Conservation (phyloP, 805 yeast genomes). For the Nakazawaea molendinolei region DNA sequence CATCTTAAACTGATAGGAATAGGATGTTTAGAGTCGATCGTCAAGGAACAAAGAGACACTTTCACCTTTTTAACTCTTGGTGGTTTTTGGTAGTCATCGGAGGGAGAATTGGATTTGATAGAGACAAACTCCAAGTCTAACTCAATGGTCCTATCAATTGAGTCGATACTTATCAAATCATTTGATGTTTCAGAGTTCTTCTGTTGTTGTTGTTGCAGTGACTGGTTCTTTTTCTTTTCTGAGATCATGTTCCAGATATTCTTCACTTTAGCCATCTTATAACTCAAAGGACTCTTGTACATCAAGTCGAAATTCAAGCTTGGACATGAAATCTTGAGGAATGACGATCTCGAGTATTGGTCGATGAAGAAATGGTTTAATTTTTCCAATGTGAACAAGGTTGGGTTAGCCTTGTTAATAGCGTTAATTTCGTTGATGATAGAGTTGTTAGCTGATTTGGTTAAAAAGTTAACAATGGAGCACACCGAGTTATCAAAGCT, state of each 20-base stretch:
- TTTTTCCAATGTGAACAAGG: slow-evolving; percentile 4
- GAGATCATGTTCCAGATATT: slow-evolving; percentile 9
- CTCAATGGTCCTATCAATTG: slow-evolving; percentile 1
- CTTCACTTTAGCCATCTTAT: slow-evolving; percentile 3
- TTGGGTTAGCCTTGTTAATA: slow-evolving; percentile 3
- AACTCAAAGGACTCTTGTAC: slow-evolving; percentile 8
- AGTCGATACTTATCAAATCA: not conserved
- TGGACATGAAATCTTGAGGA: slow-evolving; percentile 6
- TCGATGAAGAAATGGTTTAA: slow-evolving; percentile 8
- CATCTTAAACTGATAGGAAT: slow-evolving; percentile 7
- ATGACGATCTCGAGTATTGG: slow-evolving; percentile 8
- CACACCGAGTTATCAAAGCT: not conserved
- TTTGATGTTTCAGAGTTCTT: not conserved
- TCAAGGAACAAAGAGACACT: slow-evolving; percentile 5
- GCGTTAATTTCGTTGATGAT: slow-evolving; percentile 3
- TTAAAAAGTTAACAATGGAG: slow-evolving; percentile 10
- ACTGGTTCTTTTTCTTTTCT: slow-evolving; percentile 9
- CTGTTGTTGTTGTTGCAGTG: not conserved
- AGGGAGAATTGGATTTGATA: not conserved
- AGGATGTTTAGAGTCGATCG: slow-evolving; percentile 9
- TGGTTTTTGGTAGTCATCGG: slow-evolving; percentile 8
- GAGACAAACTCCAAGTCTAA: slow-evolving; percentile 10
- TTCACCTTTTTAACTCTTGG: slow-evolving; percentile 4
- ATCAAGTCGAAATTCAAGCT: slow-evolving; percentile 3
- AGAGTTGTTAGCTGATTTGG: not conserved